phyloP scores from a whole-genome alignment of 2,329 filamentous ascomycete genomes.

The Cadophora luteo-olivacea region DNA sequence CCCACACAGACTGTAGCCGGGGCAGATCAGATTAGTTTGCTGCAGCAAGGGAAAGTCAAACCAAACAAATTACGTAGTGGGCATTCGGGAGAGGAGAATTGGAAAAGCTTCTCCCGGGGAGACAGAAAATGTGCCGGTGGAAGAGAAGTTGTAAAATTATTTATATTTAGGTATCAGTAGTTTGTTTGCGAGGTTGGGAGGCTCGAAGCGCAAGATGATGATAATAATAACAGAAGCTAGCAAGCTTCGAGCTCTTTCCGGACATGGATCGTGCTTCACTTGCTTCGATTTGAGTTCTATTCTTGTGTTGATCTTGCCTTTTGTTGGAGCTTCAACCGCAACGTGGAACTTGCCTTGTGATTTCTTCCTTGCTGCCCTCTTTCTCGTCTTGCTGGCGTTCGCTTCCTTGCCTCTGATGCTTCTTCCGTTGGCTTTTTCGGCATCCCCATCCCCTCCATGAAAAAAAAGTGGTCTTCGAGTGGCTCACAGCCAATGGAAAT shows the following conservation, averaged over 20 bases:
- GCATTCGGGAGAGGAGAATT: not conserved
- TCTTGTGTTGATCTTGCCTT: constrained; percentile 2
- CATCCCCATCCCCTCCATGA: not conserved
- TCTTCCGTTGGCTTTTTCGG: not conserved
- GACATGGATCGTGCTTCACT: not conserved
- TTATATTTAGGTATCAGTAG: constrained; percentile 3
- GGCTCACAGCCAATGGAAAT: not conserved
- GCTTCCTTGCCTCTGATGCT: not conserved
- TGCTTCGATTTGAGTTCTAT: not conserved
- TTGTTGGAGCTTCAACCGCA: constrained; percentile 9
- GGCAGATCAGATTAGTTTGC: not conserved
- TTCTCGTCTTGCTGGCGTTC: not conserved
- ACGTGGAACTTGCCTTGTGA: not conserved
- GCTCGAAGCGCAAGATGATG: not conserved
- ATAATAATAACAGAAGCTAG: not conserved
- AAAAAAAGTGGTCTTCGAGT: not conserved
- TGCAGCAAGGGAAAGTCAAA: constrained; percentile 10
- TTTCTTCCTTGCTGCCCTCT: not conserved
- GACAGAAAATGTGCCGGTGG: not conserved
- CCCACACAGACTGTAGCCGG: constrained; percentile 1
- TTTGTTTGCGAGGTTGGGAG: not conserved
- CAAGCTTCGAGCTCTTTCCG: not conserved
- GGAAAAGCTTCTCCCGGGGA: not conserved
- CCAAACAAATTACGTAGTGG: no score
- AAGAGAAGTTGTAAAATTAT: not conserved